Evolutionary conservation across 2,329 filamentous ascomycete genomes (phyloP), one percentile per base, ranked within the genome.

Genomic region (Cladosporium sp.): DNA sequence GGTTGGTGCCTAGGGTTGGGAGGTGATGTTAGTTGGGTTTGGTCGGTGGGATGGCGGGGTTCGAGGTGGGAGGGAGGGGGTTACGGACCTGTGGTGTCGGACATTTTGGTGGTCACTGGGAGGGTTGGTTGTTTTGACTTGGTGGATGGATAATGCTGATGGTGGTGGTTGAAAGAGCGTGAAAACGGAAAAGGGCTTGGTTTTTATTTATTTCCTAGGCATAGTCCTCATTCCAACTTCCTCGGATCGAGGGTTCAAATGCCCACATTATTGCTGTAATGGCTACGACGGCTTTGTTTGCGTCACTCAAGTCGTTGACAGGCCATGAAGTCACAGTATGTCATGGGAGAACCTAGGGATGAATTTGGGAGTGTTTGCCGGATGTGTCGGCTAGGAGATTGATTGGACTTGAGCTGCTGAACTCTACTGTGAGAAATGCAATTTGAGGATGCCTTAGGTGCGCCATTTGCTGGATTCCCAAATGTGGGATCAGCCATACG

Each of bases 261-360:
- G n/a, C n/a, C 43, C 35, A 46, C 43, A 38, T 30, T 8, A 20
- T 25, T 25, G 16, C n/a, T n/a, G n/a, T n/a, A n/a, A n/a, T n/a
- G 22, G 9, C 9, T 5, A 5, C 22, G 22, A 27, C 9, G 22
- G 5, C n/a, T 20, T 38, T n/a, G 2, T 46, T 25, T 29, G 33
- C 43, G 43, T 46, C 43, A 46, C 43, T 29, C 20, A 29, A 16
- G n/a, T 27, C 7, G 33, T 38, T 46, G 43, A 38, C 15, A 19
- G 16, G 22, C 4, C 13, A 46, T 46, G 43, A 46, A 46, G 43
- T 46, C 43, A 46, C 43, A 20, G 15, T 20, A 38, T 33, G n/a
- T 33, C 5, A 4, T 33, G 13, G 32, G 18, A 22, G 30, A 43
- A 35, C n/a, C n/a, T n/a, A n/a, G n/a, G n/a, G n/a, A n/a, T n/a